Conservation (phyloP, 129 eudicot genomes). For the Helichrysum umbraculigerum region DNA sequence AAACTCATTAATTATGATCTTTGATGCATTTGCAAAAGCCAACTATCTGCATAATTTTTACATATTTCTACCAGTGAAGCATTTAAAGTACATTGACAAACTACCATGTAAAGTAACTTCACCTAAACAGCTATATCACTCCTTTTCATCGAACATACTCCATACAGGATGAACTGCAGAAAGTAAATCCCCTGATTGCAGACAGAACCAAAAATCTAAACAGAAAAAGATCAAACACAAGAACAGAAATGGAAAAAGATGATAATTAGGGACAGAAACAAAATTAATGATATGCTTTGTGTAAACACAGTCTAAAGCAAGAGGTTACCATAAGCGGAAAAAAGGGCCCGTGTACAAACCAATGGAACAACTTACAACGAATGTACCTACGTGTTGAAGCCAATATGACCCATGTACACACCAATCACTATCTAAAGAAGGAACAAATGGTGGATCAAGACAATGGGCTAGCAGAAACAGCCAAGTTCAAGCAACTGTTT, state of each 20-base stretch:
- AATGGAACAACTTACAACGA: slow-evolving; percentile 9
- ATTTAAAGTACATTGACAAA: neutral
- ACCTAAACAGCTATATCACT: neutral
- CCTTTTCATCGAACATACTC: too few relatives aligned
- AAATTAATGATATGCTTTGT: neutral
- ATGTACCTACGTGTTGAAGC: slow-evolving; percentile 34
- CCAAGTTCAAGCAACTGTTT: too few relatives aligned
- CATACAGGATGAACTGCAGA: too few relatives aligned
- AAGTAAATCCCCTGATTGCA: neutral
- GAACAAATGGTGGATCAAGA: too few relatives aligned
- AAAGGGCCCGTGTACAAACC: neutral
- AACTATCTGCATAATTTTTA: neutral
- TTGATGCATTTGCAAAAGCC: neutral
- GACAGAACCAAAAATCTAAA: neutral
- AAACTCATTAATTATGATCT: neutral
- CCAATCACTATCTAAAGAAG: neutral
- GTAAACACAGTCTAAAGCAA: neutral
- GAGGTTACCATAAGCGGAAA: neutral
- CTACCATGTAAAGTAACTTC: slow-evolving; percentile 15
- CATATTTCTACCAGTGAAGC: neutral
- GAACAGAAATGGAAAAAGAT: neutral
- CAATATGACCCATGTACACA: slow-evolving; percentile 24
- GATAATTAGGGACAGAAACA: neutral
- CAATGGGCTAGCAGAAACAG: too few relatives aligned
- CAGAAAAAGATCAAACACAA: neutral